Evolutionary conservation across 441 rosid genomes (phyloP), one percentile per base, ranked within the genome.

Genomic region (Mallotus japonicus): DNA sequence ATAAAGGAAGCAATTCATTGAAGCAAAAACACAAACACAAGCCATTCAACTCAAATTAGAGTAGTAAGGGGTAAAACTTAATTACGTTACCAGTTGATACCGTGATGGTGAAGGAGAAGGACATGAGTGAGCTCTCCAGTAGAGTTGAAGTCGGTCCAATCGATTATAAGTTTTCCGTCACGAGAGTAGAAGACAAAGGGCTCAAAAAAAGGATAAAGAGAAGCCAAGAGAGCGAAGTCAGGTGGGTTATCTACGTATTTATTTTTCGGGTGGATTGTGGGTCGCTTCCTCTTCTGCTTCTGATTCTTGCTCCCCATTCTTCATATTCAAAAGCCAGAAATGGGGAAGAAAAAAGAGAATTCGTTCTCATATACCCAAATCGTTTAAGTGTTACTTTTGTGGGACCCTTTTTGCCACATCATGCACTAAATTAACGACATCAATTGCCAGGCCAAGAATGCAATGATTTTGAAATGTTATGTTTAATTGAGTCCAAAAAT

Each of bases 61-160:
- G 40, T 3, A 37, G 40, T 6, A 37, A 37, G 6, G 40, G 40
- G 40, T 37, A 37, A 37, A 28, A 28, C 32, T 37, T 37, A 37
- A 37, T 37, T 37, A 37, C 40, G 28, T 70, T 83, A 92, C 97
- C 97, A 87, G 65, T 81, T 70, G 78, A 95, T 77, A 65, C 75
- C 82, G 16, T 91, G 91, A 69, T 90, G 97, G 49, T 93, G 95
- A 57, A 90, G 83, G 22, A 95, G 97, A 65, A 93, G 84, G 83
- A 79, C 74, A 55, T 96, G 91, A 19, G 96, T 93, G 81, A 95
- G 97, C 75, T 95, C 96, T 2, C 97, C 85, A 32, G 95, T 89
- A 55, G 98, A 89, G 76, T 90, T 87, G 85, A 88, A 90, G 76
- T 93, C 92, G 51, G 98, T 87, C 98, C 98, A 95, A 72, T 95